Evolutionary conservation across 148 eudicot genomes (phyloP), one percentile per base, ranked within the genome.

Genomic region (Camellia granthamiana): DNA sequence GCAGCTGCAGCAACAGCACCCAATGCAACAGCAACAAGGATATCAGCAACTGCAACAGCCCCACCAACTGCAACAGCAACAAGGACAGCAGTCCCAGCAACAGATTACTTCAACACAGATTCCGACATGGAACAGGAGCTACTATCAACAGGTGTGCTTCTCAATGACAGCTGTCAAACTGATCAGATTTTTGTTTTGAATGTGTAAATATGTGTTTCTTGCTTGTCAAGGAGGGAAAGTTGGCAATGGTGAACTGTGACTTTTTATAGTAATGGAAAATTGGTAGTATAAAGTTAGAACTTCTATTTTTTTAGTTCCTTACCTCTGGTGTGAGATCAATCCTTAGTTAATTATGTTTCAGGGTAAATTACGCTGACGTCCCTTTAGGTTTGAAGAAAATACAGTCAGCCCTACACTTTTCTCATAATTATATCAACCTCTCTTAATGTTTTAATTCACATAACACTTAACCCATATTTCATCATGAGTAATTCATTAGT

Each of bases 111-210:
- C 76, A 80, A 61, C 75, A 46, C 79, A 74, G 55, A 66, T n/a
- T 76, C 70, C 61, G 21, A 72, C 83, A 68, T 52, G 78, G 68
- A 63, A 78, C 54, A 23, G 72, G 47, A 77, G 78, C 77, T 82
- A 75, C 77, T 73, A 77, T 75, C 84, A 55, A 72, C 83, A 82
- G 91, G 93, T 90, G 47, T 60, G 71, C 46, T 61, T 79, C 56
- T 55, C 42, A 80, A 70, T 6, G 23, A 61, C 47, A 61, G 13
- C 19, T 63, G 7, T 52, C 7, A 2, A 14, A 18, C 38, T 30
- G 38, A 30, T 30, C 38, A 30, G 38, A 30, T 30, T 55, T 44
- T 43, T 80, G 4, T 73, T 49, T 41, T 0, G 74, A 65, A 74
- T 65, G 38, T 69, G 56, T 18, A 18, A 10, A 51, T 61, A 10